Evolutionary conservation across 2,329 filamentous ascomycete genomes (phyloP), one percentile per base, ranked within the genome.

Genomic region (Pyricularia grisea): DNA sequence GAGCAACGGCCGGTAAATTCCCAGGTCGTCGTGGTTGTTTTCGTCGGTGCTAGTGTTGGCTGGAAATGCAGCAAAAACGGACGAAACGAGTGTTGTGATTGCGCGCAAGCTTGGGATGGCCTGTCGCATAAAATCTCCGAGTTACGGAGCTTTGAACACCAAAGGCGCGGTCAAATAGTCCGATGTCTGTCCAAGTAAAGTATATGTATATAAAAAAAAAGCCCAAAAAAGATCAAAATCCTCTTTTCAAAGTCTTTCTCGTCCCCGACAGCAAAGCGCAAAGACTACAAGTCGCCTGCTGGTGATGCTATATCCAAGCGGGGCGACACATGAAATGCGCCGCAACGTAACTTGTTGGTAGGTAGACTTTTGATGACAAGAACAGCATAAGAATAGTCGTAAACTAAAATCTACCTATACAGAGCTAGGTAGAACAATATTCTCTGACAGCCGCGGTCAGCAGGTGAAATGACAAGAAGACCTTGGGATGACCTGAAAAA

Each of bases 281-380:
- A 88, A 88, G 86, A 88, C 86, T 85, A 78, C 74, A 88, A 88
- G 86, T 88, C 86, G 85, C 86, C 79, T 84, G 85, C 84, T 78
- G 79, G 72, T 75, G 69, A 72, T 75, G 73, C 78, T 84, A 85
- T 78, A 74, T 77, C 72, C 71, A 73, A 72, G 66, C 61, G 69
- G 72, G 70, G 70, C 74, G 80, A 80, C 82, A 79, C 83, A 85
- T 85, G 72, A 73, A 78, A 67, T 67, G 72, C 78, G 76, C 73
- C 68, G 71, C 70, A 68, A 67, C 12, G 69, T 25, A 33, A 12
- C 30, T 42, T 17, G 25, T 64, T 17, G 36, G n/a, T 20, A 27
- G 42, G 42, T 50, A 50, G 20, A 50, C 42, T 50, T 50, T 50
- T 61, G 58, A 61, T 25, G 58, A 4, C n/a, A 23, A 61, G 58